Conservation (phyloP, 2,329 filamentous ascomycete genomes). For the Scopulariopsis brevicaulis region DNA sequence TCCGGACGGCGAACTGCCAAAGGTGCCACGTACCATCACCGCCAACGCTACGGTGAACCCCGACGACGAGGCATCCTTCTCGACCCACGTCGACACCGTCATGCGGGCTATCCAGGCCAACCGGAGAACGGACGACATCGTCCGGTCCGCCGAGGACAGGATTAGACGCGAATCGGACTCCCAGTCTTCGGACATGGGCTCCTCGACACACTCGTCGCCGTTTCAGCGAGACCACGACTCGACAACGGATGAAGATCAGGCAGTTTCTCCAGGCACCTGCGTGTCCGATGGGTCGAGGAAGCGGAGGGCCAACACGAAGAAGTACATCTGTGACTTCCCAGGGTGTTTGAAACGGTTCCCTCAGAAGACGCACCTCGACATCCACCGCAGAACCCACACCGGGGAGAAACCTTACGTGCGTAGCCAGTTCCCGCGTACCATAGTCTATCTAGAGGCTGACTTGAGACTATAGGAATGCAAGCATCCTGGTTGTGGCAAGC, state of each 20-base stretch:
- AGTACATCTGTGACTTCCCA: slow-evolving; percentile 56
- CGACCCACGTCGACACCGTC: slow-evolving; percentile 75
- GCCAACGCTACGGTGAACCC: slow-evolving; percentile 34
- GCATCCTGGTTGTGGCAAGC: slow-evolving; percentile 60
- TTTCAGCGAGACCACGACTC: neutral
- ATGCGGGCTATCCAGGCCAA: slow-evolving; percentile 82
- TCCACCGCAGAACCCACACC: slow-evolving; percentile 79
- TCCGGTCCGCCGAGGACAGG: slow-evolving; percentile 9
- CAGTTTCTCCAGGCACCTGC: slow-evolving; percentile 17
- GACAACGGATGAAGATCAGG: slow-evolving; percentile 1
- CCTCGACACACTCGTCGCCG: neutral
- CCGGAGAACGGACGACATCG: slow-evolving; percentile 23
- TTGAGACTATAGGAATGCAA: slow-evolving; percentile 46
- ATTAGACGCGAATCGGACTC: neutral
- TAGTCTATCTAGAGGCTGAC: slow-evolving; percentile 9
- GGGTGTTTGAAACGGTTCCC: slow-evolving; percentile 74
- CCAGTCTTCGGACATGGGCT: slow-evolving; percentile 1
- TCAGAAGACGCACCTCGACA: slow-evolving; percentile 88
- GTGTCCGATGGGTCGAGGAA: slow-evolving; percentile 33
- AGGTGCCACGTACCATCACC: slow-evolving; percentile 25
- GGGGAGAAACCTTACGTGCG: slow-evolving; percentile 84
- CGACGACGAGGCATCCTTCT: slow-evolving; percentile 48
- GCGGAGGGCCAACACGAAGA: slow-evolving; percentile 18
- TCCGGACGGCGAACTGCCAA: slow-evolving; percentile 4
- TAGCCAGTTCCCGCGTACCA: neutral